A percentile compares a stretch with the other conserved stretches of the same genome.
phyloP scores from a whole-genome alignment of 352 stramenopile genomes.

The Phytopythium mirpurense region DNA sequence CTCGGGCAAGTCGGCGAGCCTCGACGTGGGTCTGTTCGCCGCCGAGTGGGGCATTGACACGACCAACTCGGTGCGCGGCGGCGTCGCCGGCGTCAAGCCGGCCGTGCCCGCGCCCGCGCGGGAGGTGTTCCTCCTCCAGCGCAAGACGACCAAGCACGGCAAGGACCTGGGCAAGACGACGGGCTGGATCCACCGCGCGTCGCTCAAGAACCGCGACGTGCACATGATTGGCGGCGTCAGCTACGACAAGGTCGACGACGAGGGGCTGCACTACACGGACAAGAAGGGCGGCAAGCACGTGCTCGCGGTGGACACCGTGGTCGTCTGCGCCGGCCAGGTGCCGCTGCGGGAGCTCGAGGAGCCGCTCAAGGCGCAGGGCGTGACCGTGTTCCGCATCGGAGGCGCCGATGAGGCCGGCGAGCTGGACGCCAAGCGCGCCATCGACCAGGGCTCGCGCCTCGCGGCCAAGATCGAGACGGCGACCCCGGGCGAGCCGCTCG shows the following conservation, averaged over 20 bases:
- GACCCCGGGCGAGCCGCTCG: constrained; percentile 53
- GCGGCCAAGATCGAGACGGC: constrained; percentile 82
- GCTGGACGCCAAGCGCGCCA: constrained; percentile 96
- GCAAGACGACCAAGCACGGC: constrained; percentile 92
- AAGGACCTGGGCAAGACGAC: constrained; percentile 94
- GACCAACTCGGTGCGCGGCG: constrained; percentile 74
- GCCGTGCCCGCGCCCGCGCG: constrained; percentile 40
- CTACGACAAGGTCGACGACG: constrained; percentile 95
- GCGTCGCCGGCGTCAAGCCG: constrained; percentile 56
- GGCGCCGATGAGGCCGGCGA: constrained; percentile 93
- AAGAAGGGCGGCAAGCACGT: constrained; percentile 79
- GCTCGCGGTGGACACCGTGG: constrained; percentile 93
- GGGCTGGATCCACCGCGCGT: constrained; percentile 95
- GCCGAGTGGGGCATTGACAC: constrained; percentile 95
- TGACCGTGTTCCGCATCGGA: constrained; percentile 93
- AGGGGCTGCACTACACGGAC: constrained; percentile 92
- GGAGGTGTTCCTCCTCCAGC: constrained; percentile 93
- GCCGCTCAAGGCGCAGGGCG: constrained; percentile 54
- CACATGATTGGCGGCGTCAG: constrained; percentile 91
- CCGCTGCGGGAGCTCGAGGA: constrained; percentile 87
- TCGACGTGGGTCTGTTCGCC: constrained; percentile 83
- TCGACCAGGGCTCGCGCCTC: constrained; percentile 93
- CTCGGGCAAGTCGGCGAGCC: constrained; percentile 53
- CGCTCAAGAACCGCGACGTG: constrained; percentile 88
- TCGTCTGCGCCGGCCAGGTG: constrained; percentile 95